Percentiles rank a stretch among this genome's conserved stretches.
Conservation (phyloP, 208 protist genomes). For the Wallacemonas collosoma region DNA sequence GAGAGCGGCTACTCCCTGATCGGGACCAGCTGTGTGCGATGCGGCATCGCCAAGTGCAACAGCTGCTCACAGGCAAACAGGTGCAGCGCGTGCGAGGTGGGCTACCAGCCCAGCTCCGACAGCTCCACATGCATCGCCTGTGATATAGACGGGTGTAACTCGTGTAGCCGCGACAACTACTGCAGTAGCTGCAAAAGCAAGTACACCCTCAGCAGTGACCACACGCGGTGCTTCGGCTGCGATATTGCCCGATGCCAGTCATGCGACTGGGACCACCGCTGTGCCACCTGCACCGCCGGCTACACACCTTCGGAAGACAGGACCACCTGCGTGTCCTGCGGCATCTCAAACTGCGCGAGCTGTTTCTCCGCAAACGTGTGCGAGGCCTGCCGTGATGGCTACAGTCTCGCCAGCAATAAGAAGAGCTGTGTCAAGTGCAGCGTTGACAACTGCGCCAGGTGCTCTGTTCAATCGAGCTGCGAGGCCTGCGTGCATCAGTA, state of each 20-base stretch:
- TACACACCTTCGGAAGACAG: slow-evolving; percentile 16
- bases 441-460: slow-evolving; percentile 2
- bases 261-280: slow-evolving; percentile 17
- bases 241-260: background rate
- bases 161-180: slow-evolving; percentile 12
- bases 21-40: background rate
- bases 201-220: slow-evolving; percentile 7
- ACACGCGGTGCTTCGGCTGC: background rate
- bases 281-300: slow-evolving; percentile 3
- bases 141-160: slow-evolving; percentile 10
- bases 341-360: slow-evolving; percentile 4
- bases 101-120: slow-evolving; percentile 4
- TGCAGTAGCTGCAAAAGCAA: background rate
- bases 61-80: background rate
- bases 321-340: background rate
- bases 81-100: slow-evolving; percentile 4
- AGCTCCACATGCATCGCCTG: slow-evolving; percentile 8
- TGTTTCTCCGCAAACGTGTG: slow-evolving; percentile 14
- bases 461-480: slow-evolving; percentile 1
- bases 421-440: slow-evolving; percentile 7
- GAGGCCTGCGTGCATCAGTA: slow-evolving; percentile 8
- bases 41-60: slow-evolving; percentile 5
- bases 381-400: background rate
- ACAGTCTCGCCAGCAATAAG: slow-evolving; percentile 1
- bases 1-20: background rate